Base-by-base conservation (phyloP, 1,139 yeast genomes). In the Saccharomyces pastorianus region DNA sequence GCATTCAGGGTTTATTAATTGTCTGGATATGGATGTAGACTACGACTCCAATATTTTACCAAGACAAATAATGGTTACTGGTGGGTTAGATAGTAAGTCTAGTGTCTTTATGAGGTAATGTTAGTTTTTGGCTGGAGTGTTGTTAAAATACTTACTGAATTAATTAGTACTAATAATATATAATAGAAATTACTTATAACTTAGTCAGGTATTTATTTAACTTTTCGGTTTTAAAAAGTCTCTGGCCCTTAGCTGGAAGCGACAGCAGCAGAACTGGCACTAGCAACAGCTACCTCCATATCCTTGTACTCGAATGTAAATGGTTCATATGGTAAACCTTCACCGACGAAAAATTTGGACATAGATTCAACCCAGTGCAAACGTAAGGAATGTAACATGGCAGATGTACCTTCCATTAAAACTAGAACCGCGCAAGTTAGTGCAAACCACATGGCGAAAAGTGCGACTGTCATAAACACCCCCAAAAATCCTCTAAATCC, bases 301-400 rank as follows among this genome's bases (percentile, higher is more conserved):
- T 76, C 62, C 11, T 73, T 63, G 11, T 62, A 59, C 53, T 69
- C 64, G 58, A 90, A 88, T 8, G 81, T 73, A 68, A 89, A 91
- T 32, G 99, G 99, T 58, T 82, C 84, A 69, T 88, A 93, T 1
- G 89, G 83, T 58, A 84, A 79, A 52, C 99, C 99, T 68, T 93
- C 98, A 63, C 99, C 99, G 65, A 87, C 89, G 66, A 93, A 95
- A 71, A 88, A 95, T 74, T 95, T 95, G 51, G 97, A 90, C 99
- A 95, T 95, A 32, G 97, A 91, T 73, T 95, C 99, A 55, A 95
- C 99, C 99, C 99, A 93, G 71, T 93, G 99, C 67, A 93, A 76
- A 72, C 99, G 87, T 65, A 95, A 79, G 27, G 97, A 88, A 73
- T 95, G 99, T 65, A 95, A 79, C 99, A 95, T 95, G 29, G 99